phyloP scores from a whole-genome alignment of 352 stramenopile genomes.

The Pythium guiyangense region DNA sequence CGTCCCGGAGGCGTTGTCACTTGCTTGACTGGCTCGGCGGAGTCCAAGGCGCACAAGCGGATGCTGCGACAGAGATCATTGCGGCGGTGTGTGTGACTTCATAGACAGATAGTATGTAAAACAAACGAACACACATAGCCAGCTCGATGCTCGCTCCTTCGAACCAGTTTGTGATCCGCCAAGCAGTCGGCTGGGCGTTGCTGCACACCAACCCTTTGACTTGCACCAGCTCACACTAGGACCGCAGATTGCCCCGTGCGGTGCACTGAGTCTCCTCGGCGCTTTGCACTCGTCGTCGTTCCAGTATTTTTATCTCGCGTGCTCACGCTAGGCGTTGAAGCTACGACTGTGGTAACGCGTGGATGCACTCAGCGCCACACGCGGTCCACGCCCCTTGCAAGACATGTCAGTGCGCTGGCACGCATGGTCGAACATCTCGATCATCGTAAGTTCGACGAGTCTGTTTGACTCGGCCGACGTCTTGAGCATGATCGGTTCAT shows the following conservation, averaged over 20 bases:
- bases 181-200: slow-evolving; percentile 52
- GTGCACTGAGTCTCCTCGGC: slow-evolving; percentile 28
- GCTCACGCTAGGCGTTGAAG: background rate
- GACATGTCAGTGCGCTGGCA: slow-evolving; percentile 24
- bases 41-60: too few species aligned
- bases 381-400: slow-evolving; percentile 18
- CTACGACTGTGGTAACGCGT: background rate
- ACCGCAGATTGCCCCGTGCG: slow-evolving; percentile 16
- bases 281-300: slow-evolving; percentile 36
- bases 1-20: too few species aligned
- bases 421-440: slow-evolving; percentile 20
- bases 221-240: slow-evolving; percentile 30
- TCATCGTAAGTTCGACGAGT: slow-evolving; percentile 20
- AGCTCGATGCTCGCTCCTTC: too few species aligned
- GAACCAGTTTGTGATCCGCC: slow-evolving; percentile 37
- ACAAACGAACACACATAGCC: too few species aligned
- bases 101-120: too few species aligned
- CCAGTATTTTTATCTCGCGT: slow-evolving; percentile 19
- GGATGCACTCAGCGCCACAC: background rate
- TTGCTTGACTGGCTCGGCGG: too few species aligned
- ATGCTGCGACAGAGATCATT: too few species aligned
- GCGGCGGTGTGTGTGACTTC: too few species aligned
- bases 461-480: slow-evolving; percentile 34
- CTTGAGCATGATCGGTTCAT: slow-evolving; percentile 14
- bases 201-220: slow-evolving; percentile 43